Conservation (phyloP, 371 early-diverging fungal genomes). For the Saksenaea oblongispora region DNA sequence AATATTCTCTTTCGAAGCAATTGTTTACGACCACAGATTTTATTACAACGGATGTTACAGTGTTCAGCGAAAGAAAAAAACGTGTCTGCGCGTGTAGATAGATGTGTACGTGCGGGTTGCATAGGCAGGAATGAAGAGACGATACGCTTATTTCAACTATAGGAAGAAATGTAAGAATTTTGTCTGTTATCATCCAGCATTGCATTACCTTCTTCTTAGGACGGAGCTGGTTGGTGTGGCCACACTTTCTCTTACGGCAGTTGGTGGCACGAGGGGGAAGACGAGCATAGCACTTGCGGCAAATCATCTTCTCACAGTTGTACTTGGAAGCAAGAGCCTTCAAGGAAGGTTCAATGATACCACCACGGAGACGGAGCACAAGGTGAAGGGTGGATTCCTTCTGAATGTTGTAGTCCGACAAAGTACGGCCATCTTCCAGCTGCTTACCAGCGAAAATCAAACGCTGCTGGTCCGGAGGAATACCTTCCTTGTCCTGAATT, state of each 20-base stretch:
- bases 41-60: too few species aligned
- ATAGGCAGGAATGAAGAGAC: background rate
- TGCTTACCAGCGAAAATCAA: conserved; percentile 99
- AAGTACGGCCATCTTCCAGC: conserved; percentile 92
- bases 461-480: conserved; percentile 99
- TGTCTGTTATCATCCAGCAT: background rate
- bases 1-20: too few species aligned
- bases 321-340: conserved; percentile 93
- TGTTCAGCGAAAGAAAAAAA: too few species aligned
- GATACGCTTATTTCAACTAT: conserved; percentile 39
- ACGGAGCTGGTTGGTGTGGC: conserved; percentile 96
- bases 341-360: conserved; percentile 88
- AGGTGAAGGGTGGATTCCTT: conserved; percentile 96
- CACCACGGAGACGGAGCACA: conserved; percentile 93
- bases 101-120: too few species aligned
- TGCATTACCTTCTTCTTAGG: conserved; percentile 81
- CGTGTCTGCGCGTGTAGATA: too few species aligned
- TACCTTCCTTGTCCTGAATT: conserved; percentile 96
- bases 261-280: conserved; percentile 97
- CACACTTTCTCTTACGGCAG: conserved; percentile 99
- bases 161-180: too few species aligned
- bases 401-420: conserved; percentile 82
- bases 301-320: conserved; percentile 98
- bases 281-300: conserved; percentile 98
- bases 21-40: too few species aligned